Conservation (phyloP, 192 early-diverging fungal species). For the Phlyctochytrium planicorne region DNA sequence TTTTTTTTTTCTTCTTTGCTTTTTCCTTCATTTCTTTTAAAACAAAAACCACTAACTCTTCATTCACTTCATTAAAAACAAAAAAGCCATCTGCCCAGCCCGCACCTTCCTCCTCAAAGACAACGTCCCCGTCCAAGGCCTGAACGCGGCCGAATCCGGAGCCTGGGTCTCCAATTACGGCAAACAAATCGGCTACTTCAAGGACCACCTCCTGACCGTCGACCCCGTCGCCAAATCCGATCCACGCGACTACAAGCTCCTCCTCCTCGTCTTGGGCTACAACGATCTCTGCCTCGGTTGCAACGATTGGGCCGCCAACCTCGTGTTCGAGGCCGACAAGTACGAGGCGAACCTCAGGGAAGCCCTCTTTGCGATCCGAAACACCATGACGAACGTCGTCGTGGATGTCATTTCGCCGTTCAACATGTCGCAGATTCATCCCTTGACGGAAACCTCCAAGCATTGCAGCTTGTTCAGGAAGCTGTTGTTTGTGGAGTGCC, state of each 20-base stretch:
- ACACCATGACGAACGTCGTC: background rate
- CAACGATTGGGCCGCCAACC: constrained; percentile 2
- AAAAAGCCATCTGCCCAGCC: constrained; percentile 4
- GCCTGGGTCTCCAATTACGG: background rate
- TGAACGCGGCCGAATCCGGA: constrained; percentile 2
- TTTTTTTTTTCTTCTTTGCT: background rate
- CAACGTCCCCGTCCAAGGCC: constrained; percentile 6
- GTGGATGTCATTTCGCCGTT: background rate
- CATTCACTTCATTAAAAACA: too few relatives aligned
- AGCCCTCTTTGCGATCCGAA: background rate
- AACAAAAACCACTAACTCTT: too few relatives aligned
- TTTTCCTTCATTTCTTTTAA: constrained; percentile 2
- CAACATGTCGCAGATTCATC: background rate
- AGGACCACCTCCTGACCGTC: background rate
- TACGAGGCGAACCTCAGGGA: background rate
- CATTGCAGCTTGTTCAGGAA: background rate
- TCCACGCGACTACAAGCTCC: constrained; percentile 31
- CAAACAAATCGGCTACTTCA: background rate
- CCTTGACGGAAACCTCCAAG: background rate
- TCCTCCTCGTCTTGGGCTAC: constrained; percentile 52
- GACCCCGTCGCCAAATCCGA: constrained; percentile 1
- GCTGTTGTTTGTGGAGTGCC: background rate
- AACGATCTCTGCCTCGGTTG: constrained; percentile 54
- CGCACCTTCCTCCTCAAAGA: background rate
- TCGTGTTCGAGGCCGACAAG: constrained; percentile 15